Evolutionary conservation across 192 early-diverging fungal genomes (phyloP).

Genomic region (Backusella liffmaniae): DNA sequence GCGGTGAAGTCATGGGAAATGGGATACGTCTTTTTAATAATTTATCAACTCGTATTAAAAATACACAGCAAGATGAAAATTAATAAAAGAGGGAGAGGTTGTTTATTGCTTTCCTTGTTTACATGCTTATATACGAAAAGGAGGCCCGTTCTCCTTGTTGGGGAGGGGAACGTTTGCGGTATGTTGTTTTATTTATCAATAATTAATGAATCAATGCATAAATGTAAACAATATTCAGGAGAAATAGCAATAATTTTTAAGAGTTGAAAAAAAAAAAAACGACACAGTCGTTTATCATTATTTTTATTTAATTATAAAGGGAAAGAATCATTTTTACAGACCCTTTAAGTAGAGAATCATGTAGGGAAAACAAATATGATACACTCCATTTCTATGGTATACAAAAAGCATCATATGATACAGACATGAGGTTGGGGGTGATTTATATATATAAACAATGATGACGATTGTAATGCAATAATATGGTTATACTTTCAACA

Average conservation of each 20-base stretch:
- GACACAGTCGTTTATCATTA: conserved; percentile 1
- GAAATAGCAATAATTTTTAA: not conserved
- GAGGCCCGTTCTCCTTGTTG: too few species aligned
- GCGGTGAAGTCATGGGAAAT: conserved; percentile 30
- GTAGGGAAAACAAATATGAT: not conserved
- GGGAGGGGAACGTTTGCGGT: too few species aligned
- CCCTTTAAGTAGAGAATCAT: not conserved
- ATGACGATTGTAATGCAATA: not conserved
- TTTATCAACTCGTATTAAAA: conserved; percentile 24
- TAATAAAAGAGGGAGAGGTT: not conserved
- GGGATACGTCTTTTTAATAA: conserved; percentile 31
- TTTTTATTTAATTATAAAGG: not conserved
- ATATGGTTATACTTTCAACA: not conserved
- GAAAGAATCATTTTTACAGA: not conserved
- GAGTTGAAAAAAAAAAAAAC: not conserved
- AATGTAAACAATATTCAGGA: not conserved
- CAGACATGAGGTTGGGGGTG: not conserved
- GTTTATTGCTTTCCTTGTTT: not conserved
- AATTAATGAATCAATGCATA: not conserved
- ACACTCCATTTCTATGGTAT: not conserved
- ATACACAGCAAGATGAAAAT: not conserved
- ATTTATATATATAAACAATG: not conserved
- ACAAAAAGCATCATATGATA: not conserved
- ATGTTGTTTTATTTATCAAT: not conserved
- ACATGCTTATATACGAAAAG: too few species aligned